Percentiles rank a stretch among this genome's conserved stretches.
phyloP scores from a whole-genome alignment of 2,329 filamentous ascomycete genomes.

The Rutstroemia sydowiana region DNA sequence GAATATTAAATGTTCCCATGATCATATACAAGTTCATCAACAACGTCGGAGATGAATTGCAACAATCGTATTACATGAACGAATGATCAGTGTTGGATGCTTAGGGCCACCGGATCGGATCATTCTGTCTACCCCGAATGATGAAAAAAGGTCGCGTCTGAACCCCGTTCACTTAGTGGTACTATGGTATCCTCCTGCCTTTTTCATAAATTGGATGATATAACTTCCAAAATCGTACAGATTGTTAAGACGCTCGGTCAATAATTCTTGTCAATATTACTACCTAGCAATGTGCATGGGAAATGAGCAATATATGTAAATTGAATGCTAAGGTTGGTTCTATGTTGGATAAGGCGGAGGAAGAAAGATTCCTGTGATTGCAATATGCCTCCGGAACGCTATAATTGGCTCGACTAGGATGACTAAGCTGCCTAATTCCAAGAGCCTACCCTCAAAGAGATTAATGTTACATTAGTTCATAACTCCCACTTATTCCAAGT shows the following conservation, averaged over 20 bases:
- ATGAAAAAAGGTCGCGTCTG: not conserved
- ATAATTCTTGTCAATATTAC: no score
- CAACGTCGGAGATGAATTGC: not conserved
- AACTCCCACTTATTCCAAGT: no score
- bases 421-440: no score
- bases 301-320: not conserved
- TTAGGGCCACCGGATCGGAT: constrained; percentile 5
- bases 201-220: not conserved
- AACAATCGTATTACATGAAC: not conserved
- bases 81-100: not conserved
- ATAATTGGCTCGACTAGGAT: not conserved
- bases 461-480: no score
- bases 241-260: no score
- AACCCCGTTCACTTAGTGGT: not conserved
- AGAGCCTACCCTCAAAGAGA: no score
- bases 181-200: not conserved
- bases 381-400: not conserved
- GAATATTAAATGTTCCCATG: no score
- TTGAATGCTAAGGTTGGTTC: no score
- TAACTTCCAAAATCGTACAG: no score
- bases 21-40: not conserved
- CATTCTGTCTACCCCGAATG: not conserved
- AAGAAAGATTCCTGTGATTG: not conserved
- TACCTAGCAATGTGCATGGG: no score
- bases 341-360: no score